Percentiles rank a stretch among this genome's conserved stretches.
Evolutionary conservation across 2,329 filamentous ascomycete genomes (phyloP).

Genomic region (Apiospora arundinis): DNA sequence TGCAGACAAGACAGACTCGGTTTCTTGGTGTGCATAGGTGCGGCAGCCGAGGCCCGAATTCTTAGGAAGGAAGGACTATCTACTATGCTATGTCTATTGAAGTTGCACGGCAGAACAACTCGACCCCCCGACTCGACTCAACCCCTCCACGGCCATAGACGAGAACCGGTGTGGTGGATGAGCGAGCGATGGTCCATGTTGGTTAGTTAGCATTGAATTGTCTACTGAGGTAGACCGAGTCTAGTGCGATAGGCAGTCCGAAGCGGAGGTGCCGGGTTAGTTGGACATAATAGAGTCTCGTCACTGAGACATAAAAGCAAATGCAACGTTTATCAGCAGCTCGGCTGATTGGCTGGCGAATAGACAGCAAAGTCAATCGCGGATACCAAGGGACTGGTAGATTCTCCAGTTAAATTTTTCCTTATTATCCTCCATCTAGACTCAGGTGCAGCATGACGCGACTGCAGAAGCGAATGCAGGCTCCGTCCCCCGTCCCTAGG

Average conservation of each 20-base stretch:
- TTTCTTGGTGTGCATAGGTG: background rate
- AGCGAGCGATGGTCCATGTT: no score
- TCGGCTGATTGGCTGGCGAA: slow-evolving; percentile 7
- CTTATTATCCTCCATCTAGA: background rate
- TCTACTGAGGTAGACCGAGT: background rate
- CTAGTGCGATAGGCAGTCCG: slow-evolving; percentile 4
- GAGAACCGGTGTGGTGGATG: slow-evolving; percentile 7
- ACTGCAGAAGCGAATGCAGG: slow-evolving; percentile 5
- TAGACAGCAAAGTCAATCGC: slow-evolving; percentile 12
- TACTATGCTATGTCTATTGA: background rate
- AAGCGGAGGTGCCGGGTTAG: background rate
- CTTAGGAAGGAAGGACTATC: background rate
- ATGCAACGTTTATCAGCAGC: slow-evolving; percentile 8
- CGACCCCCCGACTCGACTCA: no score
- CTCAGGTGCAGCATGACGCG: slow-evolving; percentile 16
- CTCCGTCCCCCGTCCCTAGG: background rate
- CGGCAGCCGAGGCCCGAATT: background rate
- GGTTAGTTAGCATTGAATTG: background rate
- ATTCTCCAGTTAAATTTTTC: background rate
- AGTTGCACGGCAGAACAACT: background rate
- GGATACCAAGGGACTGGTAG: slow-evolving; percentile 19
- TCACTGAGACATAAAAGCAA: slow-evolving; percentile 20
- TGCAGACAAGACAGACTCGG: background rate
- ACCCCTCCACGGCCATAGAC: background rate
- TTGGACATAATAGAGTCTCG: slow-evolving; percentile 19